phyloP scores from a whole-genome alignment of 257 asterid species.

The Petunia secreta region DNA sequence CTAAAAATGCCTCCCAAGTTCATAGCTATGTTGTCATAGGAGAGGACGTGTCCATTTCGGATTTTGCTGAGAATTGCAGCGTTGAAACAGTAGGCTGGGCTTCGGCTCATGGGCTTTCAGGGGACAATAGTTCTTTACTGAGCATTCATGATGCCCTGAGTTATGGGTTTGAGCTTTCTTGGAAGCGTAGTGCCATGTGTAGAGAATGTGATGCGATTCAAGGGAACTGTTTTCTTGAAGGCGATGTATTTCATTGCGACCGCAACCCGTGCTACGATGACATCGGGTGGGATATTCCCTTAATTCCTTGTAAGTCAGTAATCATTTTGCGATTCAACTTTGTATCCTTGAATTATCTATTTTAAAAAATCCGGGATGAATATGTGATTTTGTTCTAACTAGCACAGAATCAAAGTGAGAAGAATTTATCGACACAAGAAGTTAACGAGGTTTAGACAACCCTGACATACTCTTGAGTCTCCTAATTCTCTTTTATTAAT shows the following conservation, averaged over 20 bases:
- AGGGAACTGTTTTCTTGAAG: conserved; percentile 33
- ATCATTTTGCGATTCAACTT: not conserved
- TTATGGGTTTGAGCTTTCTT: conserved; percentile 51
- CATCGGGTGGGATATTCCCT: not conserved
- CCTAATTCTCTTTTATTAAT: too few relatives aligned
- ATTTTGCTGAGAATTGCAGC: conserved; percentile 51
- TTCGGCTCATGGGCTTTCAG: conserved; percentile 28
- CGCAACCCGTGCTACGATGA: conserved; percentile 13
- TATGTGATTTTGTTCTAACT: too few relatives aligned
- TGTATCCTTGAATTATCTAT: not conserved
- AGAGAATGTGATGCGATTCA: conserved; percentile 31
- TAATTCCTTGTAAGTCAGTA: conserved; percentile 9
- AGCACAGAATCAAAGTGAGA: too few relatives aligned
- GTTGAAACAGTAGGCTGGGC: conserved; percentile 31
- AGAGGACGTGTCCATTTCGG: conserved; percentile 28
- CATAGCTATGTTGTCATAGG: conserved; percentile 45
- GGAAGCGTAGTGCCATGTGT: conserved; percentile 32
- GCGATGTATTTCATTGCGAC: conserved; percentile 30
- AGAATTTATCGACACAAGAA: too few relatives aligned
- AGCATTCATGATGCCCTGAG: conserved; percentile 39
- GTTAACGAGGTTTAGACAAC: too few relatives aligned
- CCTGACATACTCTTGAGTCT: too few relatives aligned
- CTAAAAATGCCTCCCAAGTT: not conserved
- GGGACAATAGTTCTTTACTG: conserved; percentile 26
- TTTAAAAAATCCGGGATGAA: not conserved